phyloP scores from a whole-genome alignment of 495 filamentous ascomycete species.

The Xylaria intraflava region DNA sequence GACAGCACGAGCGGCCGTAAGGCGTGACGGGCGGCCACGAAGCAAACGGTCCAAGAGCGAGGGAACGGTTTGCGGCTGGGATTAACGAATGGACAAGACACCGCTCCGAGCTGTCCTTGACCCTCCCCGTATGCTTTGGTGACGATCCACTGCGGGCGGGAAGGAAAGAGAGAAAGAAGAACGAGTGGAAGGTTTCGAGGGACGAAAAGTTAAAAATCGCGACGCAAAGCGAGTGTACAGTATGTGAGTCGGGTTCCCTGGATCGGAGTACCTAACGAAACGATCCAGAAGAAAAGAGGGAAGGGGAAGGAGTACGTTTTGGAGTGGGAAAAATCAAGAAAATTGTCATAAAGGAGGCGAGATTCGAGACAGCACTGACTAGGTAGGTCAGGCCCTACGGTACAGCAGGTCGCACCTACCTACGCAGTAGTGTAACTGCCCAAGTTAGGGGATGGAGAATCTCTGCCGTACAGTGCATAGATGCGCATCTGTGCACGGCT shows the following conservation, averaged over 20 bases:
- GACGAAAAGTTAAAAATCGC: constrained; percentile 14
- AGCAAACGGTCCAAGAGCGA: constrained; percentile 11
- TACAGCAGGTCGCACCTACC: too few relatives aligned
- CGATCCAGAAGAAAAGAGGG: constrained; percentile 1
- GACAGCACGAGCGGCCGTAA: not conserved
- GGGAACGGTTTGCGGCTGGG: constrained; percentile 19
- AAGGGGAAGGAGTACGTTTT: constrained; percentile 16
- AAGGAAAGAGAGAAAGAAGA: constrained; percentile 18
- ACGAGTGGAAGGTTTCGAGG: constrained; percentile 14
- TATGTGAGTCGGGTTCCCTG: constrained; percentile 19
- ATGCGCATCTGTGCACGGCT: not conserved
- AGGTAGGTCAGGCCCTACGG: not conserved
- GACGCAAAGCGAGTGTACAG: constrained; percentile 27
- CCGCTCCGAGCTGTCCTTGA: constrained; percentile 11
- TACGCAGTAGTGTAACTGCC: too few relatives aligned
- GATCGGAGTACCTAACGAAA: not conserved
- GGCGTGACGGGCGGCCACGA: not conserved
- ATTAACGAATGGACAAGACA: constrained; percentile 24
- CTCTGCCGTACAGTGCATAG: not conserved
- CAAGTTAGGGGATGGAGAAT: not conserved
- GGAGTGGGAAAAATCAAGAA: constrained; percentile 24
- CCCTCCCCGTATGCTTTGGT: not conserved
- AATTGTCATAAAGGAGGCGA: constrained; percentile 26
- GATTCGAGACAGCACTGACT: constrained; percentile 1
- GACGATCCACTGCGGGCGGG: constrained; percentile 7